phyloP scores from a whole-genome alignment of 371 early-diverging fungal genomes.

The Catenaria anguillulae region DNA sequence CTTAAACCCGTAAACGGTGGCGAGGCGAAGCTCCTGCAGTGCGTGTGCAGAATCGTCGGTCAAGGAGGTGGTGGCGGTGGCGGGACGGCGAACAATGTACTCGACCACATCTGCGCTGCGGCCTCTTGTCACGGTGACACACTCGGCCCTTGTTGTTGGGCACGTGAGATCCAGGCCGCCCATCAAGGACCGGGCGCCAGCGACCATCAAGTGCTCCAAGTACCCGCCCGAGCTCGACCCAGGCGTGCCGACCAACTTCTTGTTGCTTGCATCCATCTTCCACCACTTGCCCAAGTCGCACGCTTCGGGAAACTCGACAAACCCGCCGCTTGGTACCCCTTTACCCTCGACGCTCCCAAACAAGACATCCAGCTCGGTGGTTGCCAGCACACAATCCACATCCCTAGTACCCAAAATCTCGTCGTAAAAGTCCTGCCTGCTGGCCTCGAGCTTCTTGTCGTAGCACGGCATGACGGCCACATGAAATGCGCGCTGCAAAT shows the following conservation, averaged over 20 bases:
- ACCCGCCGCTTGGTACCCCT: no score
- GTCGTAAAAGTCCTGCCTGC: constrained; percentile 72
- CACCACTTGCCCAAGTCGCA: constrained; percentile 12
- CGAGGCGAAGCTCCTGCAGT: constrained; percentile 53
- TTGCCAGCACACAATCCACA: constrained; percentile 89
- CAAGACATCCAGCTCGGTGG: constrained; percentile 69
- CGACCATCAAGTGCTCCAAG: constrained; percentile 64
- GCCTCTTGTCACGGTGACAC: constrained; percentile 41
- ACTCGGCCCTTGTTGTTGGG: constrained; percentile 5
- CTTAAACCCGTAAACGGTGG: constrained; percentile 83
- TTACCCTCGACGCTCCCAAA: constrained; percentile 21
- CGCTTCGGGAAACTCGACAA: background rate
- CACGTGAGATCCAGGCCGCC: constrained; percentile 38
- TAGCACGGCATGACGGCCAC: constrained; percentile 94
- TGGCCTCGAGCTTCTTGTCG: constrained; percentile 95
- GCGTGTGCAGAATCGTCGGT: no score
- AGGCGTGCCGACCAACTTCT: constrained; percentile 38
- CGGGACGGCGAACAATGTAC: constrained; percentile 29
- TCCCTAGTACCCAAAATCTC: constrained; percentile 64
- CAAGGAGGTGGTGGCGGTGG: no score
- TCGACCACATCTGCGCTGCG: constrained; percentile 74
- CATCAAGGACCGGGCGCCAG: constrained; percentile 60
- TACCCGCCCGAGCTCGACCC: constrained; percentile 85
- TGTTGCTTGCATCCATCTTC: constrained; percentile 24
- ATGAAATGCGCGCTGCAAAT: constrained; percentile 59